Evolutionary conservation across 805 yeast species (phyloP), one percentile per base, ranked within the genome.

Genomic region (Wickerhamomyces sydowiorum): DNA sequence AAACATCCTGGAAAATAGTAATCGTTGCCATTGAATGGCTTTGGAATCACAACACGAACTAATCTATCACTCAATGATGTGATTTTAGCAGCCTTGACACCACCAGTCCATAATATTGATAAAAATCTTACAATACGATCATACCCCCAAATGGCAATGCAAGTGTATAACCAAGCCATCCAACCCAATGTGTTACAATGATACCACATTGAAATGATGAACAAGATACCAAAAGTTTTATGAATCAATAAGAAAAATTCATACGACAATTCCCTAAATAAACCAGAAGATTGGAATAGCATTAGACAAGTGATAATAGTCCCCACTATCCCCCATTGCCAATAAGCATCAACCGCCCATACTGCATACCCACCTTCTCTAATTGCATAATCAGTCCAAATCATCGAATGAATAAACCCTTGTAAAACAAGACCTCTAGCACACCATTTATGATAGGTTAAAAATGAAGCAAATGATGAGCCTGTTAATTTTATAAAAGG

Each of bases 111-210:
- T 13, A 72, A 40, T 2, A 86, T 59, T 41, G 87, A 71, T 1
- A 70, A 62, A 10, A 80, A 45, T 48, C 96, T 71, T 13, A 75
- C 53, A 0, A 77, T 45, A 42, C 90, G 66, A 55, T 88, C 95
- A 49, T 78, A 69, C 2, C 66, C 71, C 96, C 96, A 88, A 8
- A 87, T 67, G 0, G 77, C 81, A 45, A 77, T 70, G 8, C 80
- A 55, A 5, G 78, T 73, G 43, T 75, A 78, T 18, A 72, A 51
- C 63, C 71, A 76, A 42, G 68, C 73, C 50, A 70, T 68, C 72
- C 76, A 76, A 1, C 73, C 75, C 40, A 69, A 43, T n/a, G 63
- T 72, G 37, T 47, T 62, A 54, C 80, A 69, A 60, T 87, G 95
- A 36, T 66, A 64, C 78, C 81, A 84, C 49, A 75, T 71, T 37